Evolutionary conservation across 495 filamentous ascomycete species (phyloP).

Genomic region (Astrocystis sublimbata): DNA sequence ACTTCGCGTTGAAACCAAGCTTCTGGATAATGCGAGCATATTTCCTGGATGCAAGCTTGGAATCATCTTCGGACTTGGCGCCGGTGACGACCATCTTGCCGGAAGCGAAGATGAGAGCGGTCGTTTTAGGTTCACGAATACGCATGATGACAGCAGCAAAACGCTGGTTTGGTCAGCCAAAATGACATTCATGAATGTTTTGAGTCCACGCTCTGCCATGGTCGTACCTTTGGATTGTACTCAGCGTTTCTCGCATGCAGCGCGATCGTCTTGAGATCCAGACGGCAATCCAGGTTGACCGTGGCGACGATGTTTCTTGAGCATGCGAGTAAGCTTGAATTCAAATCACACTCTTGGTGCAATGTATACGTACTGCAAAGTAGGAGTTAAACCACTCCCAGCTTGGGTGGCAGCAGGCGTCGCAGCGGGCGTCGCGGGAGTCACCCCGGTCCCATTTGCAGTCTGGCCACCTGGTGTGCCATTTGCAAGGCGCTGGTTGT

Average conservation of each 20-base stretch:
- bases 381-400: conserved; percentile 92
- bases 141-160: conserved; percentile 99
- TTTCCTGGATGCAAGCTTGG: conserved; percentile 93
- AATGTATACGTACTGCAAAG: conserved; percentile 88
- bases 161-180: conserved; percentile 69
- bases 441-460: conserved; percentile 76
- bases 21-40: conserved; percentile 99
- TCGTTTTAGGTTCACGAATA: conserved; percentile 98
- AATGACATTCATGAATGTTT: conserved; percentile 40
- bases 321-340: conserved; percentile 61
- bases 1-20: conserved; percentile 98
- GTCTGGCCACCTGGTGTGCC: conserved; percentile 57
- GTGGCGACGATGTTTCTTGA: conserved; percentile 99
- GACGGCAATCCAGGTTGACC: conserved; percentile 96
- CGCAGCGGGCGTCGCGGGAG: conserved; percentile 92
- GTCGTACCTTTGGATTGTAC: conserved; percentile 89
- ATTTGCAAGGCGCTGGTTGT: conserved; percentile 47
- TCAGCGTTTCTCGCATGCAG: conserved; percentile 98
- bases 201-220: conserved; percentile 28
- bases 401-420: conserved; percentile 78
- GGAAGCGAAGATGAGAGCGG: conserved; percentile 94
- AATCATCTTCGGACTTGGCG: conserved; percentile 98
- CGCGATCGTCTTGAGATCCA: conserved; percentile 99
- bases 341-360: conserved; percentile 25
- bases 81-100: conserved; percentile 99